These are phyloP conservation scores for Trichaptum fuscoviolaceum DNA, from an alignment of 768 basidiomycete genomes.

Conservation along the genomic window DNA sequence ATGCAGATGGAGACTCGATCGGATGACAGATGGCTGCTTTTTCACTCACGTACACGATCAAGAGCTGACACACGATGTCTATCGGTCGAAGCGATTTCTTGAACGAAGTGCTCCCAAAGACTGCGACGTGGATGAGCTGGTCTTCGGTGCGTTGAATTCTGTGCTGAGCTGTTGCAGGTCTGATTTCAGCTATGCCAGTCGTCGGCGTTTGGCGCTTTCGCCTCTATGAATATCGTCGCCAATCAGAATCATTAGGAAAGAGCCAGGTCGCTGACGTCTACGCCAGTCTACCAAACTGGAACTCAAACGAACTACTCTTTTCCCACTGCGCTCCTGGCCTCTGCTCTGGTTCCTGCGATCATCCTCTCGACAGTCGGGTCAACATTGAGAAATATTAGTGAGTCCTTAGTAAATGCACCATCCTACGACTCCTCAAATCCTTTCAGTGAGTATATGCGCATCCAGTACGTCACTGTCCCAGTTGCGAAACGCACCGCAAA, in stretches of 20 bases:
- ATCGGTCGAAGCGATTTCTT: neutral
- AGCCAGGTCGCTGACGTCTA: neutral
- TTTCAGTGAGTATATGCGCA: neutral
- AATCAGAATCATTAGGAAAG: neutral
- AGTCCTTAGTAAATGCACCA: neutral
- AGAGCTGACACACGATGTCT: neutral
- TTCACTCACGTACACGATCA: neutral
- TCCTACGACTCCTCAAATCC: neutral
- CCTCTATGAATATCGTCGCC: neutral
- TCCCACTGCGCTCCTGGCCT: neutral
- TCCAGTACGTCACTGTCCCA: neutral
- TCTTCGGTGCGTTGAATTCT: neutral
- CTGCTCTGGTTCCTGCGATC: neutral
- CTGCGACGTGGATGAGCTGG: neutral
- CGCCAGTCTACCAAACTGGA: neutral
- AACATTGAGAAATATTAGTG: neutral
- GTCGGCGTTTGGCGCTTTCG: neutral
- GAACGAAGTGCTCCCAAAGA: neutral
- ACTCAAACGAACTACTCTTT: neutral
- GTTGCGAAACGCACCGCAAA: neutral
- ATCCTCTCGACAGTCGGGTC: neutral
- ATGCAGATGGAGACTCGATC: neutral
- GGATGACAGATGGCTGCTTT: neutral
- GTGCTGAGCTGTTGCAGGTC: neutral
- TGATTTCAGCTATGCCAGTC: neutral